Evolutionary conservation across 2,329 filamentous ascomycete genomes (phyloP).

Genomic region (Chaetomiaceae sp.): DNA sequence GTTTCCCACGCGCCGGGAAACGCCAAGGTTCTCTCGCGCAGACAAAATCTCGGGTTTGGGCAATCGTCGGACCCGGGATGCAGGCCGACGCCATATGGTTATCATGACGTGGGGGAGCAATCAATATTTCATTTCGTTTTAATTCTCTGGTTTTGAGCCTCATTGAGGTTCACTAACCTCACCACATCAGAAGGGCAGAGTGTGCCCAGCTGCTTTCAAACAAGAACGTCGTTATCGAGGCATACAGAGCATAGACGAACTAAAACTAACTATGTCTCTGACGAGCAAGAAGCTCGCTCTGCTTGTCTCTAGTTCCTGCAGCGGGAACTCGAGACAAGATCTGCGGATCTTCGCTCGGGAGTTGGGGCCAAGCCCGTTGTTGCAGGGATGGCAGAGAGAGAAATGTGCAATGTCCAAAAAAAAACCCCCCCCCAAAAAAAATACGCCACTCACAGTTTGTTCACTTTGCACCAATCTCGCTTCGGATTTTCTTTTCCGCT

Average conservation of each 20-base stretch:
- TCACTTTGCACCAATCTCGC: slow-evolving; percentile 5
- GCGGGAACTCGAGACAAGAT: not conserved
- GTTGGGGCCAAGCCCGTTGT: not conserved
- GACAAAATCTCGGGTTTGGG: not conserved
- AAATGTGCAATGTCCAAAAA: too few species aligned
- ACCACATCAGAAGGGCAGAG: not conserved
- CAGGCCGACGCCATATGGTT: not conserved
- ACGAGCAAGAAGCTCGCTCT: slow-evolving; percentile 3
- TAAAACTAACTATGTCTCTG: too few species aligned
- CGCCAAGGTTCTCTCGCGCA: not conserved
- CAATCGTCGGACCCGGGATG: not conserved
- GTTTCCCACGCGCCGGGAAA: too few species aligned
- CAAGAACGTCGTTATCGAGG: too few species aligned
- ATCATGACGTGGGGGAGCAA: slow-evolving; percentile 6
- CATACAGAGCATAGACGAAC: too few species aligned
- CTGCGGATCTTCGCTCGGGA: not conserved
- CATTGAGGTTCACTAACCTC: slow-evolving; percentile 1
- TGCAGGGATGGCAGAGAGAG: not conserved
- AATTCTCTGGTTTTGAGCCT: slow-evolving; percentile 16
- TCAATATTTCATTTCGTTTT: slow-evolving; percentile 14
- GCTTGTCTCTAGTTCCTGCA: slow-evolving; percentile 22
- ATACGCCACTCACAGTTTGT: too few species aligned
- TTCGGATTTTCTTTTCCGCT: slow-evolving; percentile 8
- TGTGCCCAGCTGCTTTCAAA: too few species aligned
- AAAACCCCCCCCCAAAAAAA: too few species aligned